Base-by-base conservation (phyloP, 495 filamentous ascomycete species). In the Xylaria bambusicola region DNA sequence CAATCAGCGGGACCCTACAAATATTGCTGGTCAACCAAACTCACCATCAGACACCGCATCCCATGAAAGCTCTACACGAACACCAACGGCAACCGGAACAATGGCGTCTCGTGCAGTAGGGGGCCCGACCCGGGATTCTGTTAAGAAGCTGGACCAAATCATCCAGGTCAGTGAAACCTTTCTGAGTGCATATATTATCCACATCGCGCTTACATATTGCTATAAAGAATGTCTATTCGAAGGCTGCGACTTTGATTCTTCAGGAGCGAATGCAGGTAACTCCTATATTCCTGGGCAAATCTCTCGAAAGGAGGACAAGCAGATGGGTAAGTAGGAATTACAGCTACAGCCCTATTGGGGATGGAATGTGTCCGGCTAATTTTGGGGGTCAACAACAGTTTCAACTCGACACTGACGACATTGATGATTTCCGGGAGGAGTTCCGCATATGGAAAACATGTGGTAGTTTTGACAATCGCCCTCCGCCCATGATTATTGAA, bases 401-500 rank as follows among this genome's bases (percentile, higher is more conserved):
- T 74, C 94, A 96, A 69, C 84, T 97, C 62, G 91, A 97, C 49
- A 80, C 96, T 45, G 91, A 97, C 62, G 94, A 98, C 54, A 93
- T 91, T 53, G 91, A 96, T 66, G 84, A 85, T 42, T 88, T 94
- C 61, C 79, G 84, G 66, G 87, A 96, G 56, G 88, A 92, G 58
- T 79, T 97, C 31, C 80, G 82, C 62, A 78, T 86, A 41, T 98
- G 92, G 91, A 88, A 83, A 73, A 80, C 73, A 29, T 89, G 86
- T 57, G 91, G 93, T 74, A 83, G 87, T 47, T 82, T 88, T 44
- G 84, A 88, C 24, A 86, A 88, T 62, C 86, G 86, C 53, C 94
- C 94, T 20, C 91, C 91, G 40, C 89, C 92, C 18, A 76, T 98
- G 70, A 83, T 94, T 55, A 88, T 98, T 71, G 94, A 98, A 75